Percentiles rank a stretch among this genome's conserved stretches.
These are phyloP conservation scores for Mrakia hoshinonis DNA, from an alignment of 768 basidiomycete genomes.

Conservation along the genomic window DNA sequence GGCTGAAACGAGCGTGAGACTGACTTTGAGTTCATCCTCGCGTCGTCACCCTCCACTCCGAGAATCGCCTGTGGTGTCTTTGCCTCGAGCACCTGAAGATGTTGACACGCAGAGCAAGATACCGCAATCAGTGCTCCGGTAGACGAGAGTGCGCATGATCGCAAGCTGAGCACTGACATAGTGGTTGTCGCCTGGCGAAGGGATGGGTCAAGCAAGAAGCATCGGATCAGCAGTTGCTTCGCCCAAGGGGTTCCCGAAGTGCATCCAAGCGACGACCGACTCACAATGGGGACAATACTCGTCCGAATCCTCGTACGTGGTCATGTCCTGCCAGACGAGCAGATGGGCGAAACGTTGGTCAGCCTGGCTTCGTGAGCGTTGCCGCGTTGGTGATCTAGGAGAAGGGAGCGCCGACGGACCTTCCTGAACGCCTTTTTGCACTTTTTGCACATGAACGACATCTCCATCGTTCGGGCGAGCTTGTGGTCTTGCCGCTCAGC, in stretches of 20 bases:
- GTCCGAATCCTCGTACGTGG: constrained; percentile 84
- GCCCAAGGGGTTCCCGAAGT: no score
- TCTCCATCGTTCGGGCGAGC: constrained; percentile 68
- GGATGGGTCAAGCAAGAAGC: neutral
- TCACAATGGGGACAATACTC: constrained; percentile 98
- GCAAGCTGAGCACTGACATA: no score
- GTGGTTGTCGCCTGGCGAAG: constrained; percentile 61
- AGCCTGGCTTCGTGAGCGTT: neutral
- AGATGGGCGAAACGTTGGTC: neutral
- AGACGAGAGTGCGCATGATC: no score
- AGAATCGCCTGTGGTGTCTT: constrained; percentile 79
- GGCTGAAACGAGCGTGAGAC: constrained; percentile 36
- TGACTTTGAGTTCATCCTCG: constrained; percentile 74
- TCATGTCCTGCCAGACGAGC: constrained; percentile 53
- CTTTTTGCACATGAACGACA: constrained; percentile 76
- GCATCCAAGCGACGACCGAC: constrained; percentile 88
- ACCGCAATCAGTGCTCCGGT: no score
- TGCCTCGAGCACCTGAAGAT: constrained; percentile 74
- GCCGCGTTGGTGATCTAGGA: neutral
- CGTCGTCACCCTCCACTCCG: constrained; percentile 84
- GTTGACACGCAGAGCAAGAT: neutral
- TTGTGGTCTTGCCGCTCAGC: constrained; percentile 68
- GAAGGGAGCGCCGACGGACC: constrained; percentile 27
- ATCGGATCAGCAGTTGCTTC: neutral
- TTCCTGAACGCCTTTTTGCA: constrained; percentile 95